Evolutionary conservation across 192 early-diverging fungal genomes (phyloP).

Genomic region (Coemansia javaensis): DNA sequence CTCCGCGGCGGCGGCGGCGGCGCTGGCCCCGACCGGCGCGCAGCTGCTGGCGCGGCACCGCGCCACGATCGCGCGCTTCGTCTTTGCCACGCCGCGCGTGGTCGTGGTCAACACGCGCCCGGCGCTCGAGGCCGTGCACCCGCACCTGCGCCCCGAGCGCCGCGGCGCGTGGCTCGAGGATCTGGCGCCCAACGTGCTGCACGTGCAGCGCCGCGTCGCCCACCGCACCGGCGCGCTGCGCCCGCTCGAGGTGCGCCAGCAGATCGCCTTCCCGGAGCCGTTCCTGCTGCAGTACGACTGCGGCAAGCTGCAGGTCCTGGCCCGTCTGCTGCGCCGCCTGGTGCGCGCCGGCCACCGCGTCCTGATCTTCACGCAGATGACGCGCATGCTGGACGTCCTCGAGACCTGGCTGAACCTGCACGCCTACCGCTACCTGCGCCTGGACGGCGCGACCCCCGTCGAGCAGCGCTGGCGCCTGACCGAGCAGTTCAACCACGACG

Average conservation of each 20-base stretch:
- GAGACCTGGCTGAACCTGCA: conserved; percentile 80
- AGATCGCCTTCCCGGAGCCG: conserved; percentile 81
- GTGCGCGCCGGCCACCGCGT: conserved; percentile 89
- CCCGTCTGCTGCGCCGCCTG: conserved; percentile 72
- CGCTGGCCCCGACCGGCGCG: conserved; percentile 52
- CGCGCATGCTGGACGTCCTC: conserved; percentile 89
- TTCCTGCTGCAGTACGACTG: conserved; percentile 80
- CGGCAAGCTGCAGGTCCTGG: conserved; percentile 83
- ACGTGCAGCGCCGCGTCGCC: conserved; percentile 24
- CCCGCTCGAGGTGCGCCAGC: conserved; percentile 56
- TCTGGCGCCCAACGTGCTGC: conserved; percentile 14
- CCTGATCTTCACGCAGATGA: conserved; percentile 95
- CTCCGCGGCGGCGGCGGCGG: conserved; percentile 43
- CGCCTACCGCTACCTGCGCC: conserved; percentile 76
- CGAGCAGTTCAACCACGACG: conserved; percentile 91
- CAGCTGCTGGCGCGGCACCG: conserved; percentile 10
- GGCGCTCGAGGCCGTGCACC: conserved; percentile 15
- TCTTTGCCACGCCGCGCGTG: conserved; percentile 35
- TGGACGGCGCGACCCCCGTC: conserved; percentile 86
- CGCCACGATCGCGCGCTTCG: conserved; percentile 14
- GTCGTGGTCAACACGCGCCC: conserved; percentile 14
- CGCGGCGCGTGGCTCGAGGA: background rate
- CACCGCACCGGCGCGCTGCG: conserved; percentile 53
- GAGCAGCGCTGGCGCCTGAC: conserved; percentile 87
- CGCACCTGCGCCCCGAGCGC: conserved; percentile 12